Percentiles rank a stretch among this genome's conserved stretches.
These are phyloP conservation scores for Elaphomyces granulatus DNA, from an alignment of 495 filamentous ascomycete genomes.

Conservation along the genomic window DNA sequence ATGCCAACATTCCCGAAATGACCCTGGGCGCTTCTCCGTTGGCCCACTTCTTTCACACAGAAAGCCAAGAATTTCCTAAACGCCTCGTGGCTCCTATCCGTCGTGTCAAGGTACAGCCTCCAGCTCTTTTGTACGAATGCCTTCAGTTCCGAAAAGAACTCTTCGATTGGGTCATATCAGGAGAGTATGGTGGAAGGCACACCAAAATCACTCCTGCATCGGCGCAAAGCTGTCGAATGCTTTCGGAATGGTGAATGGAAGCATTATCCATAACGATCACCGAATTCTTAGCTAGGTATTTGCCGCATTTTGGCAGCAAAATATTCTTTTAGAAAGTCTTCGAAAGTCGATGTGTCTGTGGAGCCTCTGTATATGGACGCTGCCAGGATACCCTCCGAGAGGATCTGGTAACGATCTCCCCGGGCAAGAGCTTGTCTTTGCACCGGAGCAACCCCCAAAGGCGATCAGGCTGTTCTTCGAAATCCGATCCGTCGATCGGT, in stretches of 20 bases:
- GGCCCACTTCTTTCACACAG: neutral
- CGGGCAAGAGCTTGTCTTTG: constrained; percentile 9
- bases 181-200: constrained; percentile 10
- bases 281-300: constrained; percentile 22
- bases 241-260: constrained; percentile 21
- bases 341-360: constrained; percentile 20
- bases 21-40: neutral
- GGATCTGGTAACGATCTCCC: constrained; percentile 21
- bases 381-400: constrained; percentile 20
- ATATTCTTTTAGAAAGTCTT: constrained; percentile 25
- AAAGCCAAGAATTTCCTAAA: neutral
- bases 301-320: constrained; percentile 20
- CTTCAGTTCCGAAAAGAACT: constrained; percentile 8
- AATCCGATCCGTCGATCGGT: constrained; percentile 14
- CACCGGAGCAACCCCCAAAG: constrained; percentile 14
- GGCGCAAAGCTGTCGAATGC: constrained; percentile 18
- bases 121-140: constrained; percentile 5
- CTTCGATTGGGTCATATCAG: constrained; percentile 9
- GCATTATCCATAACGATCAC: constrained; percentile 25
- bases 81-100: neutral
- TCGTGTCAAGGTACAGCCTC: constrained; percentile 1
- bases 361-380: constrained; percentile 19
- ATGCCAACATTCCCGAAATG: constrained; percentile 2
- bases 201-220: constrained; percentile 20
- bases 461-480: constrained; percentile 11